These are phyloP conservation scores for Croton setiger DNA, from an alignment of 441 rosid genomes.

Conservation along the genomic window DNA sequence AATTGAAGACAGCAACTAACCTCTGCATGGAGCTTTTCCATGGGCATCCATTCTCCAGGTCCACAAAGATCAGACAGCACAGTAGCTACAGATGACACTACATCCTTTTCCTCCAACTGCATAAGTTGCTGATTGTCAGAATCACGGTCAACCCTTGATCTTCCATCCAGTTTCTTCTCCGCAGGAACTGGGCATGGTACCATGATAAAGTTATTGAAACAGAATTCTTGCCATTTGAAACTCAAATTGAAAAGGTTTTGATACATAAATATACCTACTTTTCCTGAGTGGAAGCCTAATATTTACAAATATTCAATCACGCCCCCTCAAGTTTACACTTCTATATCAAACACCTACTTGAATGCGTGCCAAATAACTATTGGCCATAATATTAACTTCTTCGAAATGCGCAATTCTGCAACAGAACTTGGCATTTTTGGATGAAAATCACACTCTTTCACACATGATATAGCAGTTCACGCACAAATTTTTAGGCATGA, in stretches of 20 bases:
- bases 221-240: conserved; percentile 4
- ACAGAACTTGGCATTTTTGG: too few relatives aligned
- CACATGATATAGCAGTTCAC: too few relatives aligned
- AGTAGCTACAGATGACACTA: conserved; percentile 96
- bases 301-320: too few relatives aligned
- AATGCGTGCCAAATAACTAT: too few relatives aligned
- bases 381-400: too few relatives aligned
- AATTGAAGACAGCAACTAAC: conserved; percentile 34
- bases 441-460: too few relatives aligned
- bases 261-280: too few relatives aligned
- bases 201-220: conserved; percentile 19
- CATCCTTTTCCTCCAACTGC: conserved; percentile 93
- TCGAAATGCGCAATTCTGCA: too few relatives aligned
- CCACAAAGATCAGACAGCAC: conserved; percentile 96
- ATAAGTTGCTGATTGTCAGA: conserved; percentile 86
- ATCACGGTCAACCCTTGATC: conserved; percentile 77
- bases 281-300: too few relatives aligned
- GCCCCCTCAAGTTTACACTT: too few relatives aligned
- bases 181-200: conserved; percentile 28
- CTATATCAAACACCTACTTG: too few relatives aligned
- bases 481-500: too few relatives aligned
- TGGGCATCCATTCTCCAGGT: conserved; percentile 99
- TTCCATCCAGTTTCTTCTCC: conserved; percentile 80
- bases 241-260: neutral
- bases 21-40: conserved; percentile 88